Base-by-base conservation (phyloP, 2,329 filamentous ascomycete genomes). In the Neopestalotiopsis sp. region DNA sequence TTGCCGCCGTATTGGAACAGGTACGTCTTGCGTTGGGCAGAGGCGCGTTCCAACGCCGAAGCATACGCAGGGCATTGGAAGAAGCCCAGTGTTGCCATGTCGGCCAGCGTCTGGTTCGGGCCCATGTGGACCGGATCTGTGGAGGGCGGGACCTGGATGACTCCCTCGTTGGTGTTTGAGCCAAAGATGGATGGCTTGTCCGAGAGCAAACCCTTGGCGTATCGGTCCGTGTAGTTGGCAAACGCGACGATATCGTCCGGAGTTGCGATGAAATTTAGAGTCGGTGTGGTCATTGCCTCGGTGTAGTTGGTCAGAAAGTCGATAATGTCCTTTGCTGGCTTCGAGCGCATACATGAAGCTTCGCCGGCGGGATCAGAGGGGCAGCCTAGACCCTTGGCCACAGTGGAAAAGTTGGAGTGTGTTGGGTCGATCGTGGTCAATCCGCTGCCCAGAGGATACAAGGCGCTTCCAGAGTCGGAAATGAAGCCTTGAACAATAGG, bases 1-100 rank as follows among this genome's bases (percentile, higher is more conserved):
- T 78, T 77, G 13, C 75, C 77, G 1, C 70, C 45, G 69, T 78
- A 78, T 17, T 69, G 64, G 68, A 75, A 79, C 1, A 76, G 74
- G 61, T 75, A 78, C 4, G 73, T 74, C 4, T 70, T 72, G 9
- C 24, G 62, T 4, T 24, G 4, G 2, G 20, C 20, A 34, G 30
- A 38, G 7, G 20, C 20, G 9, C 61, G 30, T 5, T 4, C 7
- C 4, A 20, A 14, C 1, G 61, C 20, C n/a, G 61, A 30, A 24
- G n/a, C 10, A 4, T 10, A 28, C 12, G 61, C 61, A 2, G 61
- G 20, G 38, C 61, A 63, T 14, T 30, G 61, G 61, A 63, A 63
- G 10, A 42, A 34, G 12, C 34, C 38, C 1, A 40, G 20, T 1
- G 61, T 63, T 3, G 28, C 34, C 61, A 5, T 63, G 34, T 63